Base-by-base conservation (phyloP, 306 rosid genomes). In the Cucumis cinereus region DNA sequence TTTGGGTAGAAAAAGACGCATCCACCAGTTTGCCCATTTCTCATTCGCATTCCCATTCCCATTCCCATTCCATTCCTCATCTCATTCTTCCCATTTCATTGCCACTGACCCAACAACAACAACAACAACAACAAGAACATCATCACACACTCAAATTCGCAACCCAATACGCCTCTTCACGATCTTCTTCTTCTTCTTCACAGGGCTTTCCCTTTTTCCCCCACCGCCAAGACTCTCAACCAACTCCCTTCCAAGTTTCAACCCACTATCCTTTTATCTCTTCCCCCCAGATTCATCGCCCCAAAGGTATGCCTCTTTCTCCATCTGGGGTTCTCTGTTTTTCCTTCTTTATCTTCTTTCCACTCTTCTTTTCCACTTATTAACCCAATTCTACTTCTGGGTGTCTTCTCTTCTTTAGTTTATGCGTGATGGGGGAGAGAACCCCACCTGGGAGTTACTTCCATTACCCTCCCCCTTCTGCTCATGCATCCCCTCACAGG, bases 381-480 rank as follows among this genome's bases (percentile, higher is more conserved):
- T 59, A 59, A 59, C 52, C 49, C 73, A 22, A 67, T 40, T 67
- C 52, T n/a, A 8, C 38, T 23, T 69, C n/a, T 68, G 74, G 74
- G 49, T 63, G 38, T 38, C 19, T 66, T 38, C 40, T 14, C 11
- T 28, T 35, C 3, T 36, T 76, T 20, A 74, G 84, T 50, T 45
- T 62, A 43, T 75, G 76, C 58, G 52, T 72, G 86, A 92, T 92
- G 97, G 96, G 93, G 76, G 98, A 92, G 85, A 88, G 98, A 89
- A 90, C 90, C 81, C 89, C 91, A 36, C 80, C 86, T 75, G 90
- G 92, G 53, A 92, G 93, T 85, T 92, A 87, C 89, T 92, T 92
- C 77, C 98, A 90, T 80, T 92, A 86, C 83, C 97, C 97, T 84
- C 96, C 97, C 80, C 90, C 90, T 43, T 88, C 82, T 43, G 78